phyloP scores from a whole-genome alignment of 2,329 filamentous ascomycete species.

The Penicillium psychrosexuale region DNA sequence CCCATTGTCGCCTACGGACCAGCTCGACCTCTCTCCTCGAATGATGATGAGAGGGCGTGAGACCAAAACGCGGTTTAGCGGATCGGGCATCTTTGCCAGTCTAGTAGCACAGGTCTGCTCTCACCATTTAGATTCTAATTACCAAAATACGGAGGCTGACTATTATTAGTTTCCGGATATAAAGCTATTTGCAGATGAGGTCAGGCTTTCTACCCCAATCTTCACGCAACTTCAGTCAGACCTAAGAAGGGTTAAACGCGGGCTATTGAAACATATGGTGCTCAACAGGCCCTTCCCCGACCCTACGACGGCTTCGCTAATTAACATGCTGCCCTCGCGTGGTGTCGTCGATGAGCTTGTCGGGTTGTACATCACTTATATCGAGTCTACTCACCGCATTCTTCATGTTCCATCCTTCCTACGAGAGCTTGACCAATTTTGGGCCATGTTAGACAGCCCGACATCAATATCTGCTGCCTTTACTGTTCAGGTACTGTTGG shows the following conservation, averaged over 20 bases:
- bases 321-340: slow-evolving; percentile 35
- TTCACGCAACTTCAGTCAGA: slow-evolving; percentile 35
- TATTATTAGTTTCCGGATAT: slow-evolving; percentile 38
- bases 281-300: slow-evolving; percentile 31
- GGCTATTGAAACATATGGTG: slow-evolving; percentile 30
- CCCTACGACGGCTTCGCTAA: slow-evolving; percentile 30
- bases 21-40: slow-evolving; percentile 33
- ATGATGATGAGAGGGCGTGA: slow-evolving; percentile 40
- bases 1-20: slow-evolving; percentile 30
- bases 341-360: slow-evolving; percentile 39
- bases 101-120: slow-evolving; percentile 38
- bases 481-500: slow-evolving; percentile 37
- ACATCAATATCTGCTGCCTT: slow-evolving; percentile 31
- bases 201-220: slow-evolving; percentile 36
- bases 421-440: slow-evolving; percentile 38
- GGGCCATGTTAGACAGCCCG: slow-evolving; percentile 28
- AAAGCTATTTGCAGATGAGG: slow-evolving; percentile 37
- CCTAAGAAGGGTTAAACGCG: slow-evolving; percentile 33
- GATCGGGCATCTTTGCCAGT: slow-evolving; percentile 40
- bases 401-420: slow-evolving; percentile 43
- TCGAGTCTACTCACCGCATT: slow-evolving; percentile 41
- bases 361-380: slow-evolving; percentile 38
- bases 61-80: slow-evolving; percentile 42
- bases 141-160: slow-evolving; percentile 11
- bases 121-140: background rate